phyloP scores from a whole-genome alignment of 169 alveolate genomes.

The Sarcocystis neurona region DNA sequence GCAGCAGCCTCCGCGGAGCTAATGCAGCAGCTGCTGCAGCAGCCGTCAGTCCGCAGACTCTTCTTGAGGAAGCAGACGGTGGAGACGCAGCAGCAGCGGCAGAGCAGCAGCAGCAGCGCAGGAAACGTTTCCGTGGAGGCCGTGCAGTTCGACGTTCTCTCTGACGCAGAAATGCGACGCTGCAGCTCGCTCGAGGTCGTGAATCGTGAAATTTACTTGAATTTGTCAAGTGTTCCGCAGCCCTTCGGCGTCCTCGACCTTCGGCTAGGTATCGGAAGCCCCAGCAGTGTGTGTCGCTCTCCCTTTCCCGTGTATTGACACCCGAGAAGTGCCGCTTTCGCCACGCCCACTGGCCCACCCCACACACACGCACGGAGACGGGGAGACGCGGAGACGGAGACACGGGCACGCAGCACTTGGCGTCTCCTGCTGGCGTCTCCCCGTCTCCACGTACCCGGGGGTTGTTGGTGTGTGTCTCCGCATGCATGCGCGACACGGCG shows the following conservation, averaged over 20 bases:
- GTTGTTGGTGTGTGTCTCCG: conserved; percentile 90
- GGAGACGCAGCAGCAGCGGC: not conserved
- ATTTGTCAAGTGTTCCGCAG: conserved; percentile 41
- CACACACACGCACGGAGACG: not conserved
- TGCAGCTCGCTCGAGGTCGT: conserved; percentile 50
- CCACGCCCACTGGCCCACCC: not conserved
- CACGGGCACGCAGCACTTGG: conserved; percentile 16
- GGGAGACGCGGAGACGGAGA: not conserved
- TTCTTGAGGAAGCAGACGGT: not conserved
- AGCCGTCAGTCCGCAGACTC: not conserved
- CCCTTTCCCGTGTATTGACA: not conserved
- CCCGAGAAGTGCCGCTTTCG: not conserved
- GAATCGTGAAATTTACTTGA: conserved; percentile 44
- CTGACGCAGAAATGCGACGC: conserved; percentile 53
- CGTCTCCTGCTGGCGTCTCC: conserved; percentile 86
- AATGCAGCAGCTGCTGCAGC: not conserved
- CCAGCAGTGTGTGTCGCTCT: not conserved
- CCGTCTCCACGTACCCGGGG: conserved; percentile 98
- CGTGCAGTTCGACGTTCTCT: conserved; percentile 62
- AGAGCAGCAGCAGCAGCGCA: conserved; percentile 4
- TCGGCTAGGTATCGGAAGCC: conserved; percentile 25
- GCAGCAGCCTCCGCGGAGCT: not conserved
- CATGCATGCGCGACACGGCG: too few species aligned
- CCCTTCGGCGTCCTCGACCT: conserved; percentile 39
- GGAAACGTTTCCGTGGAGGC: conserved; percentile 29